phyloP scores from a whole-genome alignment of 164 flowering plant genomes.

The Stephania cephalantha region DNA sequence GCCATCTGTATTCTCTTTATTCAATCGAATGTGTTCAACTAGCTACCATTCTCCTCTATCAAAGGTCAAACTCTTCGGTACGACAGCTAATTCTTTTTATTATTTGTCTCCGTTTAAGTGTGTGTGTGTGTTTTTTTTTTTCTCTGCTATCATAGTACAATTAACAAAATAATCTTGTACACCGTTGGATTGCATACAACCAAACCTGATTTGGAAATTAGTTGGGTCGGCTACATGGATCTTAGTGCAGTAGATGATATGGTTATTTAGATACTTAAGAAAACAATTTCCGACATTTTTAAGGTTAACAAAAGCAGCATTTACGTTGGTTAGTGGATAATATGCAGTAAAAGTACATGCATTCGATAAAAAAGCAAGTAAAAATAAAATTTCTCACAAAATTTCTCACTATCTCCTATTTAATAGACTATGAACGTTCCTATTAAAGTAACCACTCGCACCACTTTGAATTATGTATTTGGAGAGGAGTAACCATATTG shows the following conservation, averaged over 20 bases:
- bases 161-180: neutral
- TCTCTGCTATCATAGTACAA: neutral
- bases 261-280: neutral
- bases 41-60: neutral
- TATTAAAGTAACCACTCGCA: neutral
- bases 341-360: neutral
- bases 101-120: too few relatives aligned
- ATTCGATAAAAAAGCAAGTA: neutral
- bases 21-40: neutral
- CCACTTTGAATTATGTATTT: neutral
- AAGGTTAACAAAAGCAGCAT: neutral
- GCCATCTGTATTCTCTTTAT: neutral
- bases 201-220: neutral
- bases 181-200: neutral
- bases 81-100: too few relatives aligned
- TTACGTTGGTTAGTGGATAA: neutral
- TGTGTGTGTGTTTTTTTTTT: too few relatives aligned
- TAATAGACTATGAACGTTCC: neutral
- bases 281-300: neutral
- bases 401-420: neutral
- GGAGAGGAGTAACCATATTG: neutral
- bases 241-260: too few relatives aligned
- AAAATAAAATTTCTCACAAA: neutral
- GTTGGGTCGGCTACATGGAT: too few relatives aligned
- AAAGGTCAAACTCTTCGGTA: too few relatives aligned